Conservation (phyloP, 257 asterid genomes). For the Plantago ovata region DNA sequence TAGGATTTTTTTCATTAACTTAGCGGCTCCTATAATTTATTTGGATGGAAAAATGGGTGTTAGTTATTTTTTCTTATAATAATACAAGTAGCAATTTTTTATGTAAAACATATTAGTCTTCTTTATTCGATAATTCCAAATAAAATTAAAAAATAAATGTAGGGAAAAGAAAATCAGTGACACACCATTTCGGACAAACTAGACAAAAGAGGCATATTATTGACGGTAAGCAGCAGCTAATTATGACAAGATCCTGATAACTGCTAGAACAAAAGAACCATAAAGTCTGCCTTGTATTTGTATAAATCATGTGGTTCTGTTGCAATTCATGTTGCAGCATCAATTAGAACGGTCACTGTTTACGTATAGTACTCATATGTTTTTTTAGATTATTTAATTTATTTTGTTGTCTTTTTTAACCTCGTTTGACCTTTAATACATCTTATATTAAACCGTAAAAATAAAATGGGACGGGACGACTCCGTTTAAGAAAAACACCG, state of each 20-base stretch:
- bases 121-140: conserved; percentile 1
- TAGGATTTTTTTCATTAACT: conserved; percentile 81
- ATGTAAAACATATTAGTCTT: not conserved
- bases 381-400: too few species aligned
- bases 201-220: conserved; percentile 23
- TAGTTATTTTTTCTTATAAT: conserved; percentile 23
- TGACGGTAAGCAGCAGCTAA: conserved; percentile 18
- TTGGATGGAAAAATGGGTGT: conserved; percentile 11
- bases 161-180: conserved; percentile 15
- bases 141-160: conserved; percentile 6
- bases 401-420: too few species aligned
- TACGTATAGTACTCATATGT: too few species aligned
- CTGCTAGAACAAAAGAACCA: conserved; percentile 71
- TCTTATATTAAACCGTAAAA: too few species aligned
- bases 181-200: conserved; percentile 87
- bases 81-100: conserved; percentile 11
- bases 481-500: too few species aligned
- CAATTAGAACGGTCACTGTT: conserved; percentile 74
- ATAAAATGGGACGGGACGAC: too few species aligned
- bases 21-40: conserved; percentile 58
- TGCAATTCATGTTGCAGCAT: conserved; percentile 97
- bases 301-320: conserved; percentile 76
- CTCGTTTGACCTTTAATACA: too few species aligned
- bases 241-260: conserved; percentile 2
- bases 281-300: conserved; percentile 81